Evolutionary conservation across 2,329 filamentous ascomycete genomes (phyloP), one percentile per base, ranked within the genome.

Genomic region (Clarireedia paspali): DNA sequence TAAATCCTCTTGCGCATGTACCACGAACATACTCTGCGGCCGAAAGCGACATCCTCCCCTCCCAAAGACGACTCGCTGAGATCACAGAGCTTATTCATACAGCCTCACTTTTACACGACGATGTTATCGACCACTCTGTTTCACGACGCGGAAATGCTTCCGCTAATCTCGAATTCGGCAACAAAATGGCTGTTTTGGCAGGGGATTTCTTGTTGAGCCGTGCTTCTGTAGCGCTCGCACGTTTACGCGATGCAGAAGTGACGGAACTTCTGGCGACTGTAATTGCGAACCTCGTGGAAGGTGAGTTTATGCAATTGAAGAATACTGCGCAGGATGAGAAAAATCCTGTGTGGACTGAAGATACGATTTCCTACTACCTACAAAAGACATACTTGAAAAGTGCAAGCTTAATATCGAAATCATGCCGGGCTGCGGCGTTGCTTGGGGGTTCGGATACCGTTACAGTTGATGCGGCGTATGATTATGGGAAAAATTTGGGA

Each of bases 231-330:
- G 92, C 92, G 5, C 80, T 99, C 44, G 94, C 94, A 14, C 84
- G 94, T 44, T 75, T 99, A 57, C 83, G 92, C 34, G 90, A 99
- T 68, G 88, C 91, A 45, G 94, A 99, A 72, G 94, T 99, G 2
- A 90, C 91, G 7, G 94, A 99, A 74, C 80, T 99, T 6, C 77
- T 99, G 30, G 91, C 94, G 4, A 97, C 92, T 0, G 94, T 97
- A 44, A 97, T 99, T 64, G 92, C 94, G 46, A 99, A 99, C 70
- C 77, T 99, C 26, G 91, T 99, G 20, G 94, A 99, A 74, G 94
- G 94, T 68, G 94, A 99, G 73, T 97, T 99, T 76, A 99, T 99
- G 94, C 94, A 99, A 76, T 77, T 99, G 65, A 95, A 96, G 75
- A 99, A 99, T 73, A 97, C 94, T 1, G 89, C 88, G 47, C 79